phyloP scores from a whole-genome alignment of 169 alveolate species.

The Fabrea salina region DNA sequence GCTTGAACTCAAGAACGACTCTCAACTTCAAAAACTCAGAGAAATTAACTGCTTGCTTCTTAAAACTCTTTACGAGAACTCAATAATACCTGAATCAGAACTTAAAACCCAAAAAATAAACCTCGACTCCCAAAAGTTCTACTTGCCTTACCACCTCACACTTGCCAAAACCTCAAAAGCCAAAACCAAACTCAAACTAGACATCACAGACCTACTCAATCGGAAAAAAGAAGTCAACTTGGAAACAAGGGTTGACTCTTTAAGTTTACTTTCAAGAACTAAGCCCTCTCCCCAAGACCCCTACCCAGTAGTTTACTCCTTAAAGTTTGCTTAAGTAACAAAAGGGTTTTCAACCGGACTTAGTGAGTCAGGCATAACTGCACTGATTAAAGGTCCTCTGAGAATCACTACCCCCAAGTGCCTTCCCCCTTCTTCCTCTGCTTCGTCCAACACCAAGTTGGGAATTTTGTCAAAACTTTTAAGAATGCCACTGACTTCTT shows the following conservation, averaged over 20 bases:
- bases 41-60: background rate
- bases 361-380: constrained; percentile 36
- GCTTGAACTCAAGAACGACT: background rate
- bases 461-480: constrained; percentile 42
- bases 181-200: too few species aligned
- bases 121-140: background rate
- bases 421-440: constrained; percentile 39
- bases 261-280: too few species aligned
- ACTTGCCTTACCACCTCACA: background rate
- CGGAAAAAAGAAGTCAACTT: too few species aligned
- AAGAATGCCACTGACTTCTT: constrained; percentile 37
- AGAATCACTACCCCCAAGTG: constrained; percentile 39
- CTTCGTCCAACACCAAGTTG: constrained; percentile 41
- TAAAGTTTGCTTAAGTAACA: too few species aligned
- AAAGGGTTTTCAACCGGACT: constrained; percentile 27
- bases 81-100: background rate
- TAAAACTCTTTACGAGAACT: background rate
- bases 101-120: background rate
- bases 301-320: too few species aligned
- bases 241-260: too few species aligned
- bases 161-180: background rate
- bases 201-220: too few species aligned
- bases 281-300: too few species aligned
- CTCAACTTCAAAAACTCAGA: background rate
- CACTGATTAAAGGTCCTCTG: constrained; percentile 39